phyloP scores from a whole-genome alignment of 2,329 filamentous ascomycete genomes.

The Alternaria sp. region DNA sequence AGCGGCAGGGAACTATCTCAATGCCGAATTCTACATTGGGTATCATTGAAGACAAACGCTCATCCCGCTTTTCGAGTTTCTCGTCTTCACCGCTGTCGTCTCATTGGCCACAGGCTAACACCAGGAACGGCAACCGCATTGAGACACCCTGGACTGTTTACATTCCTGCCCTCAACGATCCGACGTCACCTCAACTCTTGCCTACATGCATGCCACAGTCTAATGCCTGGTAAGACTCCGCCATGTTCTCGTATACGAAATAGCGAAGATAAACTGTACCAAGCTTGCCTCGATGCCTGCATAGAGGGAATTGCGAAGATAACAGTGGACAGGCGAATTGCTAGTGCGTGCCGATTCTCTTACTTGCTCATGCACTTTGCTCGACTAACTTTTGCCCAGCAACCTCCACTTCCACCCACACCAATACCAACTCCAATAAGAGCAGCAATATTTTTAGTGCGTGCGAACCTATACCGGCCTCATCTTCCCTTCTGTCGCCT shows the following conservation, averaged over 20 bases:
- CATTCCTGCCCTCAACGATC: background rate
- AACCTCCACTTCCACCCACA: constrained; percentile 7
- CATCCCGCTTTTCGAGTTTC: background rate
- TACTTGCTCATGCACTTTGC: constrained; percentile 3
- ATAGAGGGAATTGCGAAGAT: constrained; percentile 30
- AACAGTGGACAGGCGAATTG: constrained; percentile 12
- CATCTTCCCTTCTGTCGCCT: constrained; percentile 10
- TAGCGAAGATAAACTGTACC: constrained; percentile 24
- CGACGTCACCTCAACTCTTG: constrained; percentile 1
- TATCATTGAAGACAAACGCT: background rate
- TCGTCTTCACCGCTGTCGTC: background rate
- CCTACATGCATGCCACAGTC: background rate
- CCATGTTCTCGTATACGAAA: constrained; percentile 6
- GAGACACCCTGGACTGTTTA: background rate
- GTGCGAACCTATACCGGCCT: background rate
- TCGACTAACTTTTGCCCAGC: constrained; percentile 10
- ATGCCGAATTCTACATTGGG: background rate
- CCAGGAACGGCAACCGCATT: background rate
- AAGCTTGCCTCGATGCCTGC: constrained; percentile 25
- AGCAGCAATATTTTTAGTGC: background rate
- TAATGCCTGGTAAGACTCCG: constrained; percentile 20
- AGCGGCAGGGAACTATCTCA: background rate
- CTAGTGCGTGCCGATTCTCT: constrained; percentile 12
- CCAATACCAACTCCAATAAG: background rate
- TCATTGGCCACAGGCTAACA: background rate